Evolutionary conservation across 1,284 basidiomycete species (phyloP), one percentile per base, ranked within the genome.

Genomic region (Heterobasidion annosum): DNA sequence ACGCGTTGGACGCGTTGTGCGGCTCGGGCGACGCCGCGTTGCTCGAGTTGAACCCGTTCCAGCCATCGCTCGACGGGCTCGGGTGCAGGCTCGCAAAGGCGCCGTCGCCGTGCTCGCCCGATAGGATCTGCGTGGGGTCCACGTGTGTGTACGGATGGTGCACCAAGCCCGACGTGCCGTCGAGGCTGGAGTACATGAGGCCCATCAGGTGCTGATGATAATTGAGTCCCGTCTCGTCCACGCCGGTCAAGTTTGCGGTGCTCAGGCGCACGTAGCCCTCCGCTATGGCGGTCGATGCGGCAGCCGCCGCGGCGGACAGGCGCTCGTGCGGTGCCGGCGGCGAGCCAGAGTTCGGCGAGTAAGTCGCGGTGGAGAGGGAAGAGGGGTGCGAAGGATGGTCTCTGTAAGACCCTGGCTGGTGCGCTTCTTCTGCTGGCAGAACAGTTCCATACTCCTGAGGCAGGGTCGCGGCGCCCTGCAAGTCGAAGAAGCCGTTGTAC

Each of bases 111-210:
- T 68, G 61, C 49, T 76, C 75, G 48, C 70, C 70, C 8, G 83
- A 77, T 53, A 93, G 72, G 50, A 93, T 88, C 68, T 94, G 90
- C 18, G 83, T 85, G 2, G 93, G 92, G 71, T 95, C 90, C 58
- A 95, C 88, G 67, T 91, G 88, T 34, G 91, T 93, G 71, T 83
- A 91, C 3, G 82, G 82, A 51, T 76, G 76, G 50, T 60, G 59
- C 40, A 45, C 50, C 44, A 56, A 49, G 47, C n/a, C 13, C 32
- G 48, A 34, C n/a, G 48, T 25, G 13, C 19, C 32, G 25, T 49
- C 48, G 56, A 82, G 65, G 54, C 70, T 69, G 32, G 79, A 70
- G 63, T 83, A 87, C 62, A 83, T 49, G 75, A 87, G 71, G 50
- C 79, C 77, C 68, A 88, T 78, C 53, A 88, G 66, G 50, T 82